Base-by-base conservation (phyloP, 2,329 filamentous ascomycete genomes). In the Ramularia endophylla region DNA sequence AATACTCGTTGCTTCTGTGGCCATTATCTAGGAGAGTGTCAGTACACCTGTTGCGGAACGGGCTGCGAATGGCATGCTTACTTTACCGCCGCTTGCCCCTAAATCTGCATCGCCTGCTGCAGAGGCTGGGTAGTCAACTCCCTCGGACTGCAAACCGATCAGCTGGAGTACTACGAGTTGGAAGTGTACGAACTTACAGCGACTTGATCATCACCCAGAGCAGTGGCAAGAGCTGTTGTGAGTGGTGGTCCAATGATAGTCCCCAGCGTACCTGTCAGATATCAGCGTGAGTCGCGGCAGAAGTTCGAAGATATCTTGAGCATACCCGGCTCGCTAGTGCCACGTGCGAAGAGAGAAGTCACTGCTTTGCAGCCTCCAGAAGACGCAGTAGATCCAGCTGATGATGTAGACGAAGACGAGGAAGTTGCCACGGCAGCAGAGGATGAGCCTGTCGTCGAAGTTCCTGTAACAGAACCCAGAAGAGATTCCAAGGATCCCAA, bases 311-410 rank as follows among this genome's bases (percentile, higher is more conserved):
- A 74, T 0, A 74, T 74, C 2, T 67, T 63, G 3, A 70, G 41
- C 16, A 75, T 78, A 27, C 73, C 74, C 0, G 47, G 27, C 53
- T 78, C 73, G 3, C 66, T 69, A 6, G 75, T 78, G 8, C 75
- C 75, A n/a, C 75, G 70, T n/a, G 75, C 75, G 48, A 75, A 78
- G 50, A 79, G 69, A 36, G 78, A 59, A 3, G 74, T 77, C 46
- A 74, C 66, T 17, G 63, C 56, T 40, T 66, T 67, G 58, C 69
- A 73, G 36, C 38, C 41, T 28, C 37, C 36, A 40, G 40, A 47
- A 8, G 45, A 46, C 19, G 44, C 39, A 31, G 43, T 41, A 29
- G 46, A 47, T 9, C 3, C 15, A 11, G 22, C 6, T 11, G 22
- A 25, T 25, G 22, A 25, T 6, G 22, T 25, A 11, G 22, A 11